Conservation (phyloP, 176 grass and related monocot species). For the Elaeis guineensis region DNA sequence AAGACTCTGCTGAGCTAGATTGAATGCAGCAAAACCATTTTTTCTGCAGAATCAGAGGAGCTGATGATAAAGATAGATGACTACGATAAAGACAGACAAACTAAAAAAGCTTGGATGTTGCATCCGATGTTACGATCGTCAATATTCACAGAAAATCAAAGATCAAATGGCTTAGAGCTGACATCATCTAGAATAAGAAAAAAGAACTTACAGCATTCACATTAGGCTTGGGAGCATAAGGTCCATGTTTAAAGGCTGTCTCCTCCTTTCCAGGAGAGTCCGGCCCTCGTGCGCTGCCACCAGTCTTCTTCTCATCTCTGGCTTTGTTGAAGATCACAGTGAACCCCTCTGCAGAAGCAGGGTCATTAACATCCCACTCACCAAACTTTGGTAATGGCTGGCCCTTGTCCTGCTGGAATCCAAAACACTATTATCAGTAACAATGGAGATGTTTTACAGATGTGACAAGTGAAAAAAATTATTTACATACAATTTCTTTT, state of each 20-base stretch:
- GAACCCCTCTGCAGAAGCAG: conserved; percentile 21
- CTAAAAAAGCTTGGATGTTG: no score
- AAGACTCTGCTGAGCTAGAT: background rate
- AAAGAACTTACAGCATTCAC: conserved; percentile 3
- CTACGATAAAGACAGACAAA: background rate
- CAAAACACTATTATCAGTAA: background rate
- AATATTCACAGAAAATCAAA: no score
- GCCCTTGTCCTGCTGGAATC: conserved; percentile 16
- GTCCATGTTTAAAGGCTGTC: background rate
- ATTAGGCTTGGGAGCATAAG: conserved; percentile 14
- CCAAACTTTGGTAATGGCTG: conserved; percentile 22
- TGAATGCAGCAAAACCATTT: conserved; percentile 30
- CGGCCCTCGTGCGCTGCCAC: conserved; percentile 1
- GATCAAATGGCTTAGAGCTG: no score
- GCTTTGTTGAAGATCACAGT: conserved; percentile 27
- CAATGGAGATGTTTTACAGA: no score
- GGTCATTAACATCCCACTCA: conserved; percentile 29
- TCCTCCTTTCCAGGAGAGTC: conserved; percentile 16
- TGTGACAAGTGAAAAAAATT: no score
- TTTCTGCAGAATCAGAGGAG: background rate
- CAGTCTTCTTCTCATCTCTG: conserved; percentile 19
- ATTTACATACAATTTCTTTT: no score
- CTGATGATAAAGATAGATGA: no score
- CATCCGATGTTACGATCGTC: no score
- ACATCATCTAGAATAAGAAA: background rate